Evolutionary conservation across 192 early-diverging fungal genomes (phyloP).

Genomic region (Haplosporangium gracile): DNA sequence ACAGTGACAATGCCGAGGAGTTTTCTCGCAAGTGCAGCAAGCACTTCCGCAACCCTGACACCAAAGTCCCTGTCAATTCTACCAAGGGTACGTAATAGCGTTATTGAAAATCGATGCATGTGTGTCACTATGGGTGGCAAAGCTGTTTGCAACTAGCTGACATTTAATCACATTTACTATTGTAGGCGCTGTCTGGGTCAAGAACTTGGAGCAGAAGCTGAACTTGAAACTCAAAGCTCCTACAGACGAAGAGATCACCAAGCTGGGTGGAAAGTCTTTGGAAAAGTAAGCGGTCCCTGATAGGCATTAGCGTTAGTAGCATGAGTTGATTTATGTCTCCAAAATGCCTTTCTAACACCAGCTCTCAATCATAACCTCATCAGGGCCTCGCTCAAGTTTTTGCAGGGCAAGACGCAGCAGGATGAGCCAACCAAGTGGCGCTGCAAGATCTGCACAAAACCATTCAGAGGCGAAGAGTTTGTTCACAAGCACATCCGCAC

Average conservation of each 20-base stretch:
- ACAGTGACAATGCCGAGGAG: slow-evolving; percentile 88
- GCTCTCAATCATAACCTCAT: background rate
- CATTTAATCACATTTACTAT: background rate
- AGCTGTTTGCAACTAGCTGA: background rate
- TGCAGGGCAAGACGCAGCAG: slow-evolving; percentile 63
- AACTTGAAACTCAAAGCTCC: slow-evolving; percentile 59
- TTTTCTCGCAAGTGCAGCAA: slow-evolving; percentile 80
- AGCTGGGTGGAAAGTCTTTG: slow-evolving; percentile 64
- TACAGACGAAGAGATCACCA: slow-evolving; percentile 59
- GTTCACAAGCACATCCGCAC: slow-evolving; percentile 93
- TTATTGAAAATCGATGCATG: background rate
- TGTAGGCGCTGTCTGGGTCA: slow-evolving; percentile 64
- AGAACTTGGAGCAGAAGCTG: slow-evolving; percentile 69
- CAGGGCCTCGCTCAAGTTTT: slow-evolving; percentile 66
- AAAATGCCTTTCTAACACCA: background rate
- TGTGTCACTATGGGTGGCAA: background rate
- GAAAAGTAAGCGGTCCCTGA: slow-evolving; percentile 57
- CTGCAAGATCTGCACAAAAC: slow-evolving; percentile 92
- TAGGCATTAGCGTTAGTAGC: background rate
- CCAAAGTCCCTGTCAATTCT: slow-evolving; percentile 40
- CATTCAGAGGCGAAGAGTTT: slow-evolving; percentile 95
- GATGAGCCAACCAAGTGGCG: slow-evolving; percentile 88
- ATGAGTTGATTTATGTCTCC: background rate
- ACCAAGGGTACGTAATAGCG: slow-evolving; percentile 18
- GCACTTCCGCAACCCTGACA: slow-evolving; percentile 44